A percentile compares a stretch with the other conserved stretches of the same genome.
Evolutionary conservation across 2,329 filamentous ascomycete genomes (phyloP).

Genomic region (Arthrobotrys conoides): DNA sequence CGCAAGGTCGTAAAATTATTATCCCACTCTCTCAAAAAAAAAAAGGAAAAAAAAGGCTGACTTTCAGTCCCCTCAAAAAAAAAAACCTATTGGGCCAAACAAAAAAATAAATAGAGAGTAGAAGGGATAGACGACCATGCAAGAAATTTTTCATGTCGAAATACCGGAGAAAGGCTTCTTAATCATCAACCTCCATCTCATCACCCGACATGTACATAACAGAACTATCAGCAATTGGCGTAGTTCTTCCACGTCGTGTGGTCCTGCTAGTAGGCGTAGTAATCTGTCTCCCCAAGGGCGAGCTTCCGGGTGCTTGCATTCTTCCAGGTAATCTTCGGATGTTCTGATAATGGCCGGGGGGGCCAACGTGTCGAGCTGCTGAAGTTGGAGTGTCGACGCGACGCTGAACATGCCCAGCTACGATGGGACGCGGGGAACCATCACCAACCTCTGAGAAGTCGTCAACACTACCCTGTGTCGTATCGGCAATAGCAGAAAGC

Average conservation of each 20-base stretch:
- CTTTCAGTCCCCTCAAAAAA: neutral
- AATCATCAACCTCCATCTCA: slow-evolving; percentile 59
- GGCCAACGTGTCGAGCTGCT: slow-evolving; percentile 3
- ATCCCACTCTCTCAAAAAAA: neutral
- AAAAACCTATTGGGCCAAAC: neutral
- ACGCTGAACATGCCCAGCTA: slow-evolving; percentile 37
- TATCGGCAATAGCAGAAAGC: slow-evolving; percentile 59
- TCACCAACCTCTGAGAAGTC: slow-evolving; percentile 56
- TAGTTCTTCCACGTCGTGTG: slow-evolving; percentile 27
- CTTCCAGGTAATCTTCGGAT: slow-evolving; percentile 23
- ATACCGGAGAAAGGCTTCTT: slow-evolving; percentile 11
- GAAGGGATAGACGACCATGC: neutral
- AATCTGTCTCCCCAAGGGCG: slow-evolving; percentile 27
- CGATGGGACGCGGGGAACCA: slow-evolving; percentile 46
- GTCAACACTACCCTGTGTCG: slow-evolving; percentile 51
- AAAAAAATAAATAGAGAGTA: slow-evolving; percentile 5
- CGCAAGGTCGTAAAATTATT: neutral
- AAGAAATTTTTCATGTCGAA: neutral
- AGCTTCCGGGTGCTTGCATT: slow-evolving; percentile 33
- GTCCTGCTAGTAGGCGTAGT: slow-evolving; percentile 35
- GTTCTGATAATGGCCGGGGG: slow-evolving; percentile 22
- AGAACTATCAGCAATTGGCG: slow-evolving; percentile 43
- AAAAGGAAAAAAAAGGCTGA: neutral
- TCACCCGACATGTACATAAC: slow-evolving; percentile 57
- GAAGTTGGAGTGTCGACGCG: slow-evolving; percentile 37